phyloP scores from a whole-genome alignment of 306 rosid species.

The Quercus gilva region DNA sequence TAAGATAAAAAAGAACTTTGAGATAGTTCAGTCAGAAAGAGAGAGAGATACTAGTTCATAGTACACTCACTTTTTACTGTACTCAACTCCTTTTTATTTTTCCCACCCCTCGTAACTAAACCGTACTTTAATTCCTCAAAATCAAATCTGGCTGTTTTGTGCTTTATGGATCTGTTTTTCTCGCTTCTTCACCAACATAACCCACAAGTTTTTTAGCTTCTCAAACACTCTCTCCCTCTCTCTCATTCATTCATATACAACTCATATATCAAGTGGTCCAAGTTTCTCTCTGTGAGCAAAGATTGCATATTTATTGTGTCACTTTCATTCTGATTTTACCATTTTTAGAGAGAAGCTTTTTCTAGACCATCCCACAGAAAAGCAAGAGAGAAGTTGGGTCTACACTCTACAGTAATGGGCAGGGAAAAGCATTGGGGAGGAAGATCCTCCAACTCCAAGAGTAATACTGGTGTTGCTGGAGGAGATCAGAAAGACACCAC shows the following conservation, averaged over 20 bases:
- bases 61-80: too few species aligned
- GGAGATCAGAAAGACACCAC: slow-evolving; percentile 21
- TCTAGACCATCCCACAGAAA: slow-evolving; percentile 1
- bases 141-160: slow-evolving; percentile 43
- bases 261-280: background rate
- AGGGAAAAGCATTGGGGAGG: slow-evolving; percentile 62
- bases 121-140: slow-evolving; percentile 53
- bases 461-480: slow-evolving; percentile 19
- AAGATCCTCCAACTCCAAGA: slow-evolving; percentile 46
- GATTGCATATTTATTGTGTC: slow-evolving; percentile 26
- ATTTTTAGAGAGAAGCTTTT: slow-evolving; percentile 5
- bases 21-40: background rate
- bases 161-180: slow-evolving; percentile 75
- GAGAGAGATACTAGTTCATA: background rate
- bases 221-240: slow-evolving; percentile 9
- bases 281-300: background rate
- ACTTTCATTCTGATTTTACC: slow-evolving; percentile 34
- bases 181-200: slow-evolving; percentile 47
- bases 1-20: background rate
- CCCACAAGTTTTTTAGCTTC: slow-evolving; percentile 17
- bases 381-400: background rate
- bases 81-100: background rate
- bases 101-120: background rate
- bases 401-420: slow-evolving; percentile 43
- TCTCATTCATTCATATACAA: background rate